Conservation (phyloP, 768 basidiomycete genomes). For the Leccinum subgranulosum region DNA sequence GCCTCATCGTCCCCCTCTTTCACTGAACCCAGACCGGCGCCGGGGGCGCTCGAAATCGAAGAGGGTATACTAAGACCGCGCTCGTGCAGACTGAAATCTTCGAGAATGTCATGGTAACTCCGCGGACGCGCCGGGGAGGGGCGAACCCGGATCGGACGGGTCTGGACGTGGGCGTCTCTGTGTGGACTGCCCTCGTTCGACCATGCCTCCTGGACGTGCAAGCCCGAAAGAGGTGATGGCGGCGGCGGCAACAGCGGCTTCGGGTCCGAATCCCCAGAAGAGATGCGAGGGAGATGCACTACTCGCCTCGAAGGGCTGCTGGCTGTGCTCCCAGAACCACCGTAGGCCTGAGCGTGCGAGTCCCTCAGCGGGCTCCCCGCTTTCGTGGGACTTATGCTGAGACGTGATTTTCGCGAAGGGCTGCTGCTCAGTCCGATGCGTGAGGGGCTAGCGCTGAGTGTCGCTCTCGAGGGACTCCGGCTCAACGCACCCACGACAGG, state of each 20-base stretch:
- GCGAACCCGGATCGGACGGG: slow-evolving; percentile 30
- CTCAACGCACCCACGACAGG: slow-evolving; percentile 12
- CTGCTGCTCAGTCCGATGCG: slow-evolving; percentile 17
- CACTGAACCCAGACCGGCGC: slow-evolving; percentile 20
- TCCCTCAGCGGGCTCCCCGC: slow-evolving; percentile 19
- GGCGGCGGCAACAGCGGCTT: background rate
- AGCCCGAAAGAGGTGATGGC: slow-evolving; percentile 2
- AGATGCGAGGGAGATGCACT: slow-evolving; percentile 21
- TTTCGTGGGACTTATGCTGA: slow-evolving; percentile 23
- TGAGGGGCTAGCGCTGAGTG: slow-evolving; percentile 21
- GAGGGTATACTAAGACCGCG: slow-evolving; percentile 28
- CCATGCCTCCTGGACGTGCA: background rate
- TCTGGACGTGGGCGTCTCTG: background rate
- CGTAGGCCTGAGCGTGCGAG: background rate
- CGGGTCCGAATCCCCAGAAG: slow-evolving; percentile 11
- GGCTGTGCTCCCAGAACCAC: slow-evolving; percentile 8
- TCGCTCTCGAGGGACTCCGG: slow-evolving; percentile 23
- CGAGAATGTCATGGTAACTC: slow-evolving; percentile 66
- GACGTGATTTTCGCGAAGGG: slow-evolving; percentile 23
- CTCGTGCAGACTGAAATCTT: slow-evolving; percentile 51
- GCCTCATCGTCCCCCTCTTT: slow-evolving; percentile 19
- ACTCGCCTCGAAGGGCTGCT: slow-evolving; percentile 23
- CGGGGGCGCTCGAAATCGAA: slow-evolving; percentile 29
- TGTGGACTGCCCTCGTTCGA: background rate
- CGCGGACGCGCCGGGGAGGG: slow-evolving; percentile 43